Conservation (phyloP, 306 rosid genomes). For the Purshia tridentata region DNA sequence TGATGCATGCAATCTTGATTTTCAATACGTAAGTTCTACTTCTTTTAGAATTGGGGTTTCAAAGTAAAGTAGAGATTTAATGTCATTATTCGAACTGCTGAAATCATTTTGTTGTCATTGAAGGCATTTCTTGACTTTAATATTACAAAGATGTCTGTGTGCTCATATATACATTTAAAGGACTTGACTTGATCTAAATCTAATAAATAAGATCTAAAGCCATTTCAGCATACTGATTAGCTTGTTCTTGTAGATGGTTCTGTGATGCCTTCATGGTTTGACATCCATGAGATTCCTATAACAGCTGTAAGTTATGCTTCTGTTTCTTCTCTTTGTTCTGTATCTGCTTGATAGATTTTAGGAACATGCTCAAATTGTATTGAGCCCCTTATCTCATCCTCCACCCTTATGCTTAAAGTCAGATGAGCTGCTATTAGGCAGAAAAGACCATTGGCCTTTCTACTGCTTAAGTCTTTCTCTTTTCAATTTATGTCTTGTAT, state of each 20-base stretch:
- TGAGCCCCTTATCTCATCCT: not conserved
- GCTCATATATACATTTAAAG: not conserved
- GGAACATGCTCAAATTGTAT: not conserved
- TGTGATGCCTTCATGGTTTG: slow-evolving; percentile 92
- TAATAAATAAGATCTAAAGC: not conserved
- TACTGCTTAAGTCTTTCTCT: not conserved
- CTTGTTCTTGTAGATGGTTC: slow-evolving; percentile 59
- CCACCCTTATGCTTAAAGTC: not conserved
- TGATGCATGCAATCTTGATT: not conserved
- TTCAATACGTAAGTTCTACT: not conserved
- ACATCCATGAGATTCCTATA: slow-evolving; percentile 70
- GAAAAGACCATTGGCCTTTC: not conserved
- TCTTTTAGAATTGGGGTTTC: not conserved
- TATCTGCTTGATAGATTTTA: not conserved
- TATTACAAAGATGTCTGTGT: not conserved
- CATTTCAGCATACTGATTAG: not conserved
- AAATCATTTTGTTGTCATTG: not conserved
- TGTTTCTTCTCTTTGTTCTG: not conserved
- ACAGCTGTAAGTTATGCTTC: slow-evolving; percentile 56
- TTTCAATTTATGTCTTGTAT: not conserved
- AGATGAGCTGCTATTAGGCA: not conserved
- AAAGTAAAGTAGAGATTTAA: not conserved
- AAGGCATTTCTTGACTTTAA: not conserved
- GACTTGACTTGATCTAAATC: not conserved
- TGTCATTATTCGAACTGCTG: not conserved